Conservation (phyloP, 176 grass and related monocot genomes). For the Zoysia pacifica region DNA sequence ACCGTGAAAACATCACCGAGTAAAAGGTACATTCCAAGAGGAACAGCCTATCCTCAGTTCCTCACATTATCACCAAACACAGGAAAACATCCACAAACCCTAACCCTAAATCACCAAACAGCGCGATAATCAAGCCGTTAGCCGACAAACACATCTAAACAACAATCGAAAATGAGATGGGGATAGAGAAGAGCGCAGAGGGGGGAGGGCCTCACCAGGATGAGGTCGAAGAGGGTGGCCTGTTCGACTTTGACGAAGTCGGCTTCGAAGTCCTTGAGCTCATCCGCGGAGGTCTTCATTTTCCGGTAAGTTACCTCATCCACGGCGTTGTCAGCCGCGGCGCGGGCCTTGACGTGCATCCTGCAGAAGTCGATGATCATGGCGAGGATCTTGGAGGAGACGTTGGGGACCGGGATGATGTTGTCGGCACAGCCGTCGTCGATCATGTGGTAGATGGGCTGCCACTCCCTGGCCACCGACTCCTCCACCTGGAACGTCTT, state of each 20-base stretch:
- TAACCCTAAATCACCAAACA: neutral
- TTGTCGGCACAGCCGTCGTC: too few relatives aligned
- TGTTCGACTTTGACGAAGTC: conserved; percentile 79
- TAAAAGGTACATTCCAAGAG: too few relatives aligned
- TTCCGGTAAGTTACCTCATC: too few relatives aligned
- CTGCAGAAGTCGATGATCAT: too few relatives aligned
- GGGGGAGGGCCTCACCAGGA: conserved; percentile 18
- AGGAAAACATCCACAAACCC: neutral
- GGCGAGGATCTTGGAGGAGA: too few relatives aligned
- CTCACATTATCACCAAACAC: neutral
- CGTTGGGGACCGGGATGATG: too few relatives aligned
- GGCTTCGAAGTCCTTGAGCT: conserved; percentile 59
- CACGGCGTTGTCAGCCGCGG: too few relatives aligned
- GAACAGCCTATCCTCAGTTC: neutral
- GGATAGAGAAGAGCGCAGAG: neutral
- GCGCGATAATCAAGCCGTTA: neutral
- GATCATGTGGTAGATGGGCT: too few relatives aligned
- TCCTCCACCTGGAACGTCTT: too few relatives aligned
- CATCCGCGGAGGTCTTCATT: neutral
- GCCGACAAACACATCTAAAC: neutral
- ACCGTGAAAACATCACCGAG: neutral
- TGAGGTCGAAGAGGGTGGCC: conserved; percentile 73
- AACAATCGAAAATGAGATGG: neutral
- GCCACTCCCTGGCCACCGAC: too few relatives aligned
- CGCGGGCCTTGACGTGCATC: too few relatives aligned